Evolutionary conservation across 768 basidiomycete genomes (phyloP), one percentile per base, ranked within the genome.

Genomic region (Trametes gibbosa): DNA sequence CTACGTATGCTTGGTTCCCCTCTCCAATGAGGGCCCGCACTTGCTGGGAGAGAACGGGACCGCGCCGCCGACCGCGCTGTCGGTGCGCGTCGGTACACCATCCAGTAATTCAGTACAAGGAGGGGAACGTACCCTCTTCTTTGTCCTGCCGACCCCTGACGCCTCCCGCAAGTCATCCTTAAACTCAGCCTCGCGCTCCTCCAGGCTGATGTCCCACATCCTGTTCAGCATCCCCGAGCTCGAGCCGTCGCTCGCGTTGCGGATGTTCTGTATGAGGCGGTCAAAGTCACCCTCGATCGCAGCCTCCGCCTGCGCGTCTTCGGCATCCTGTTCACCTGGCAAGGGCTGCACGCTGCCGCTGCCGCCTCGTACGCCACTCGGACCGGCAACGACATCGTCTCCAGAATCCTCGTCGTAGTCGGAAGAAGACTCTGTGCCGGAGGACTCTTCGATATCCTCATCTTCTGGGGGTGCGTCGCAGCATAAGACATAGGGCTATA

Each of bases 1-100:
- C 84, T 50, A 95, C 83, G 71, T 92, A 97, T 2, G 89, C 89
- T 66, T 90, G 84, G 68, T 95, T 95, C 21, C 91, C 95, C 54
- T 89, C 85, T 25, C 93, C 92, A 50, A 98, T 84, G 17, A 96
- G 75, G 0, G 82, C 77, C 51, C 81, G 81, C 13, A 89, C 88
- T 73, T 90, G 84, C 35, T 82, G 84, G 1, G 89, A 91, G 14
- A 90, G 76, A 0, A 73, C 71, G 1, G 85, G 82, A 0, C 86
- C 87, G 3, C 80, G 74, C 53, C 77, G 75, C 69, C 79, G 79
- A 73, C 83, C 68, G 10, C 65, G 66, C 68, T 70, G 45, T 9
- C 24, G 16, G 27, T 3, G 43, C 12, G 23, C 21, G 21, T 24
- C 13, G 5, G 12, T 21, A 21, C 43, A 24, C 13, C 6, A 21